Percentiles rank a stretch among this genome's conserved stretches.
These are phyloP conservation scores for Arabidopsis arenosa DNA, from an alignment of 345 rosid species.

Conservation along the genomic window DNA sequence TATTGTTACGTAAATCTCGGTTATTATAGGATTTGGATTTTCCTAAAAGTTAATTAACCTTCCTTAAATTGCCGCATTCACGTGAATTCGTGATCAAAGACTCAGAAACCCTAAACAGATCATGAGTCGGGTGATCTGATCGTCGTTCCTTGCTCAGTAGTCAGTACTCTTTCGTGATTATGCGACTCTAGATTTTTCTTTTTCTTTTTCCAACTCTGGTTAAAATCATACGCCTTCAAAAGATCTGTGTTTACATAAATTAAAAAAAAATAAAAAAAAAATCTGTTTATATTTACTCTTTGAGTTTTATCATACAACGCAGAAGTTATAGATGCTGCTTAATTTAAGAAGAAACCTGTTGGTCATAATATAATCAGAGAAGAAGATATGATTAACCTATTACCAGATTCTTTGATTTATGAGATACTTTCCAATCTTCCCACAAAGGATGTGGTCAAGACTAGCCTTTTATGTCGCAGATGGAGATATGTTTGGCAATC, in stretches of 20 bases:
- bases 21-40: too few species aligned
- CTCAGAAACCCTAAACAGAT: not conserved
- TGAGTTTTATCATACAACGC: not conserved
- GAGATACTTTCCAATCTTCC: constrained; percentile 2
- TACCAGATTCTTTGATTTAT: constrained; percentile 20
- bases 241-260: too few species aligned
- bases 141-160: not conserved
- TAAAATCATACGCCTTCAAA: too few species aligned
- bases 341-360: not conserved
- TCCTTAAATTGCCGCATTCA: not conserved
- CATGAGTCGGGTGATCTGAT: not conserved
- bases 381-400: constrained; percentile 15
- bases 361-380: not conserved
- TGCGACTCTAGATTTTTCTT: not conserved
- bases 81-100: not conserved
- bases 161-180: not conserved
- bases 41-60: too few species aligned
- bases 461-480: constrained; percentile 4
- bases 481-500: constrained; percentile 24
- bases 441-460: constrained; percentile 18
- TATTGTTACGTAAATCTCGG: too few species aligned
- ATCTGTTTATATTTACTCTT: too few species aligned
- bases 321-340: not conserved
- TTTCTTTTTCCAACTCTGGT: too few species aligned
- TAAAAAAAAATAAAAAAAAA: too few species aligned